Evolutionary conservation across 2,329 filamentous ascomycete species (phyloP).

Genomic region (Aspergillus aculeatinus): DNA sequence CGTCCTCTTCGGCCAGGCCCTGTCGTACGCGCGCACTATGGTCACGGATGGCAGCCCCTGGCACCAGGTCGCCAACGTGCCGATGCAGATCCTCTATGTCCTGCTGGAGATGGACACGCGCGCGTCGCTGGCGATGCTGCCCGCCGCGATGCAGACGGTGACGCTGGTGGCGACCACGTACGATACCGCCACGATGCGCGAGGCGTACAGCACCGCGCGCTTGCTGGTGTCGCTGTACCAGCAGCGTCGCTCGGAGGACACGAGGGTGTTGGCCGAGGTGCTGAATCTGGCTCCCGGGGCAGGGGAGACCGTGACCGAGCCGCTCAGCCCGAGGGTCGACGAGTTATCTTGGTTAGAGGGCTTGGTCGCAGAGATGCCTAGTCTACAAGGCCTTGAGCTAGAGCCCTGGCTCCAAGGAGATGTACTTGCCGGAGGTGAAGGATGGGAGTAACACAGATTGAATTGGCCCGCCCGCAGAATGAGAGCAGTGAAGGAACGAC

Average conservation of each 20-base stretch:
- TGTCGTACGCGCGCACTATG: constrained; percentile 49
- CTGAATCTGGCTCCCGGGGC: background rate
- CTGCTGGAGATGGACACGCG: constrained; percentile 55
- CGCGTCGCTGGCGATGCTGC: constrained; percentile 49
- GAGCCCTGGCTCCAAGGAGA: background rate
- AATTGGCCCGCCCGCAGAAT: too few species aligned
- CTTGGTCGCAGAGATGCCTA: constrained; percentile 43
- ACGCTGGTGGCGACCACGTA: constrained; percentile 44
- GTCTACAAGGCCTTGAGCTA: constrained; percentile 38
- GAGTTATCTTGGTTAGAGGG: constrained; percentile 43
- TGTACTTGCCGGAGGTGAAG: background rate
- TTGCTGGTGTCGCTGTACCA: constrained; percentile 55
- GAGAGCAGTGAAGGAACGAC: too few species aligned
- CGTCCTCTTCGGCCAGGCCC: constrained; percentile 42
- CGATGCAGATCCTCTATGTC: constrained; percentile 58
- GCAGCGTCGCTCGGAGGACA: constrained; percentile 42
- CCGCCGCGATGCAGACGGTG: constrained; percentile 51
- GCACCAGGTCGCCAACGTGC: constrained; percentile 60
- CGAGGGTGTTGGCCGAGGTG: constrained; percentile 23
- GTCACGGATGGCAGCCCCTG: constrained; percentile 49
- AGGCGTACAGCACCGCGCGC: constrained; percentile 54
- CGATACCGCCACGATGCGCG: constrained; percentile 48
- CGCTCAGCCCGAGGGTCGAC: constrained; percentile 23
- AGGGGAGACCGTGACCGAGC: constrained; percentile 4
- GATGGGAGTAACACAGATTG: background rate